These are phyloP conservation scores for Trichosporon coremiiforme DNA, from an alignment of 1,284 basidiomycete species.

Conservation along the genomic window DNA sequence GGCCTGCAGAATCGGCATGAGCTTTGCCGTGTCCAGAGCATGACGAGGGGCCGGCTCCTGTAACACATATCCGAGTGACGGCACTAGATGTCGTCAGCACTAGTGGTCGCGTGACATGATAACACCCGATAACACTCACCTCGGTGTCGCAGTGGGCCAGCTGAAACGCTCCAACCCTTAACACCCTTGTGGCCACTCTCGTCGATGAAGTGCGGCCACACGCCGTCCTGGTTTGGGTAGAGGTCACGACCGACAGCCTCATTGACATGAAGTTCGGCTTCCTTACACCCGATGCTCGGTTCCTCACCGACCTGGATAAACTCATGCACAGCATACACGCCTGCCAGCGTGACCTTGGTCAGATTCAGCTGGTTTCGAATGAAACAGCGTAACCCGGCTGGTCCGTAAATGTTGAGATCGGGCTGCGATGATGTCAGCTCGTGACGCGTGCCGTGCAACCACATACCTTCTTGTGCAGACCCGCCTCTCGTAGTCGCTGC, in stretches of 20 bases:
- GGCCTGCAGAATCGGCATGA: constrained; percentile 56
- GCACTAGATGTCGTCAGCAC: constrained; percentile 61
- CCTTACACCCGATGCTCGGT: constrained; percentile 62
- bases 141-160: constrained; percentile 78
- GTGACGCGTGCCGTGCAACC: constrained; percentile 21
- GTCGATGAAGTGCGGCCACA: constrained; percentile 66
- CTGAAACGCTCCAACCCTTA: constrained; percentile 65
- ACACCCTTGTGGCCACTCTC: constrained; percentile 45
- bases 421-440: constrained; percentile 51
- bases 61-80: constrained; percentile 79
- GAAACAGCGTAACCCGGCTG: constrained; percentile 75
- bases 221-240: constrained; percentile 64
- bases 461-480: constrained; percentile 43
- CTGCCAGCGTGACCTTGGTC: constrained; percentile 67
- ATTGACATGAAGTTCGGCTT: constrained; percentile 63
- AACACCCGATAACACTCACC: constrained; percentile 59
- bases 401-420: constrained; percentile 77
- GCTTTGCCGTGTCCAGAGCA: constrained; percentile 50
- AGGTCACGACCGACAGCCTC: constrained; percentile 72
- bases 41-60: constrained; percentile 62
- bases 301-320: constrained; percentile 64
- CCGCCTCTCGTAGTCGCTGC: constrained; percentile 40
- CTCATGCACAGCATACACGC: constrained; percentile 79
- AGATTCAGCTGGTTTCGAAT: constrained; percentile 71
- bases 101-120: background rate